These are phyloP conservation scores for Huntiella omanensis DNA, from an alignment of 2,329 filamentous ascomycete species.

Conservation along the genomic window DNA sequence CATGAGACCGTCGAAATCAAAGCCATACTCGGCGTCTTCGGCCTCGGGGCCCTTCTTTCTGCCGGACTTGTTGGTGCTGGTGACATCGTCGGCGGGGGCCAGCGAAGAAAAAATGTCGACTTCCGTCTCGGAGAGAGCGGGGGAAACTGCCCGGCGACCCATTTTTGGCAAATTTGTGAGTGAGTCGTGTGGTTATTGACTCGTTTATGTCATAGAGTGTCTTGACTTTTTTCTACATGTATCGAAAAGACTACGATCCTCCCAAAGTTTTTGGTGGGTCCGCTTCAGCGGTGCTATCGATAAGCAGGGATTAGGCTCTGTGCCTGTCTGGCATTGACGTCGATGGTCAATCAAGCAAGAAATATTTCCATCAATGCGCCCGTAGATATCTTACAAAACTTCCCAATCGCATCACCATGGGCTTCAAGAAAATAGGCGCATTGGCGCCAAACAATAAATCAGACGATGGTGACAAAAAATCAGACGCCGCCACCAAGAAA, in stretches of 20 bases:
- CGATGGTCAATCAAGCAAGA: too few relatives aligned
- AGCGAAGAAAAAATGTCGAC: conserved; percentile 73
- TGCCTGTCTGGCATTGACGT: too few relatives aligned
- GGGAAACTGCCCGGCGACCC: conserved; percentile 57
- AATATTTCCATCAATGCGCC: too few relatives aligned
- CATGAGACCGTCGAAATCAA: conserved; percentile 43
- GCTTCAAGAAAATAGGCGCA: conserved; percentile 12
- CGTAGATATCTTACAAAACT: not conserved
- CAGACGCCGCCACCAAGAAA: conserved; percentile 2
- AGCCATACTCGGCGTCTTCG: conserved; percentile 22
- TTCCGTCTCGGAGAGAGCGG: conserved; percentile 71
- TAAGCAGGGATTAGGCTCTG: too few relatives aligned
- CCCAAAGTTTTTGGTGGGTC: too few relatives aligned
- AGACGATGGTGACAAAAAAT: conserved; percentile 21
- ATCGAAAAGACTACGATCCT: too few relatives aligned
- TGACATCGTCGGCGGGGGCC: conserved; percentile 41
- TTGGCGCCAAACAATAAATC: conserved; percentile 18
- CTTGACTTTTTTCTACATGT: too few relatives aligned
- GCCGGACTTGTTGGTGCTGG: conserved; percentile 23
- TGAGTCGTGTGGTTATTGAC: too few relatives aligned
- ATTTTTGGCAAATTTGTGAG: conserved; percentile 25
- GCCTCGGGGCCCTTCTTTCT: conserved; percentile 12
- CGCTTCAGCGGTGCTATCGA: too few relatives aligned
- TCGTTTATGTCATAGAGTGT: too few relatives aligned
- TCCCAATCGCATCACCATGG: conserved; percentile 1